Conservation (phyloP, 306 rosid species). For the Heteromeles arbutifolia region DNA sequence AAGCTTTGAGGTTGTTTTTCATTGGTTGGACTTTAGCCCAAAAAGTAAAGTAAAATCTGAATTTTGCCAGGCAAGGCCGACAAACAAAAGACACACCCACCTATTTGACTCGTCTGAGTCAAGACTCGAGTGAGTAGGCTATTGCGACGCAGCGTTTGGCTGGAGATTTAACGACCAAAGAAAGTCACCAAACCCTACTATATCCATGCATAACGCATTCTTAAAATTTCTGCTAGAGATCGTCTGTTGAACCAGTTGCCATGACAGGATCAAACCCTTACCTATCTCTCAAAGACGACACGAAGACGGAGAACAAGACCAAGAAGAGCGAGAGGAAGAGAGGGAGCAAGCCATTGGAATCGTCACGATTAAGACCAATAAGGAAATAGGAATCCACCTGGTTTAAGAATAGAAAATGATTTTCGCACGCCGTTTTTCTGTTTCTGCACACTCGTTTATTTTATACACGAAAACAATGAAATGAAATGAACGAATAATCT, state of each 20-base stretch:
- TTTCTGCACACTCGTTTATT: background rate
- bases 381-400: background rate
- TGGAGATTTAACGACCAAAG: background rate
- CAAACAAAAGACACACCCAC: too few species aligned
- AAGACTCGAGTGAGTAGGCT: too few species aligned
- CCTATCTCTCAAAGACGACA: conserved; percentile 14
- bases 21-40: background rate
- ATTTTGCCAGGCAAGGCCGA: too few species aligned
- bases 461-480: background rate
- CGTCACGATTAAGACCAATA: background rate
- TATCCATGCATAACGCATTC: background rate
- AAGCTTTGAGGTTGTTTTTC: too few species aligned
- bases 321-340: conserved; percentile 56
- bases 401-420: too few species aligned
- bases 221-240: background rate
- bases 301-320: background rate
- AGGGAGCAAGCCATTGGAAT: conserved; percentile 20
- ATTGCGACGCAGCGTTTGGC: background rate
- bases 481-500: background rate
- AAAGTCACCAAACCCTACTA: background rate
- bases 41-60: too few species aligned
- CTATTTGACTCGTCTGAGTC: too few species aligned
- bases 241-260: background rate
- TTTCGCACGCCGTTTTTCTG: background rate
- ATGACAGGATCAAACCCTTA: conserved; percentile 33